Conservation (phyloP, 2,329 filamentous ascomycete species). For the Pyrenochaeta sp. region DNA sequence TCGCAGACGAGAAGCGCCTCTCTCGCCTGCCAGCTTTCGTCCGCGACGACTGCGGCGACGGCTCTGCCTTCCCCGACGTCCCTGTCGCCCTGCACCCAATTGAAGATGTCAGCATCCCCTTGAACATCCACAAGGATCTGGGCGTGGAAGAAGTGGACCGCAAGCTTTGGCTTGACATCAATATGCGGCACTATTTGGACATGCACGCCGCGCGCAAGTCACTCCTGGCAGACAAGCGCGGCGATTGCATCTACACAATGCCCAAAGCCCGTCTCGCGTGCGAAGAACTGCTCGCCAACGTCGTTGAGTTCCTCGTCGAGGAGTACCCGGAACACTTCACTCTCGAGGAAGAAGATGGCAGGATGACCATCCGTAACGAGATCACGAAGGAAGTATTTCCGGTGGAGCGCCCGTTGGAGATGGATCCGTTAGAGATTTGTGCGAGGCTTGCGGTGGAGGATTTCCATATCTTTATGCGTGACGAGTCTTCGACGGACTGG, state of each 20-base stretch:
- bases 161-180: conserved; percentile 58
- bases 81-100: conserved; percentile 18
- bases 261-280: conserved; percentile 56
- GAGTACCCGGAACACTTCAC: conserved; percentile 56
- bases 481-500: conserved; percentile 55
- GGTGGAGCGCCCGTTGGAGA: conserved; percentile 44
- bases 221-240: conserved; percentile 49
- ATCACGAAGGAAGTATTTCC: conserved; percentile 54
- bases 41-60: conserved; percentile 43
- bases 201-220: conserved; percentile 53
- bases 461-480: conserved; percentile 57
- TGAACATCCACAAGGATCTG: conserved; percentile 27
- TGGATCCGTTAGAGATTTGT: conserved; percentile 58
- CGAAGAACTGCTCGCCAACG: conserved; percentile 56
- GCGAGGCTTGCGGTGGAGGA: conserved; percentile 61
- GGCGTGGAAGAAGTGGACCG: conserved; percentile 56
- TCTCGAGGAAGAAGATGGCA: conserved; percentile 12
- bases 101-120: background rate
- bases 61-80: conserved; percentile 32
- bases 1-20: conserved; percentile 33
- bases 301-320: conserved; percentile 54
- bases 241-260: conserved; percentile 55
- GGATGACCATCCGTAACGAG: conserved; percentile 48
- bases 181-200: conserved; percentile 55
- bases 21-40: conserved; percentile 32